These are phyloP conservation scores for Pholiota microspora DNA, from an alignment of 768 basidiomycete genomes.

Conservation along the genomic window DNA sequence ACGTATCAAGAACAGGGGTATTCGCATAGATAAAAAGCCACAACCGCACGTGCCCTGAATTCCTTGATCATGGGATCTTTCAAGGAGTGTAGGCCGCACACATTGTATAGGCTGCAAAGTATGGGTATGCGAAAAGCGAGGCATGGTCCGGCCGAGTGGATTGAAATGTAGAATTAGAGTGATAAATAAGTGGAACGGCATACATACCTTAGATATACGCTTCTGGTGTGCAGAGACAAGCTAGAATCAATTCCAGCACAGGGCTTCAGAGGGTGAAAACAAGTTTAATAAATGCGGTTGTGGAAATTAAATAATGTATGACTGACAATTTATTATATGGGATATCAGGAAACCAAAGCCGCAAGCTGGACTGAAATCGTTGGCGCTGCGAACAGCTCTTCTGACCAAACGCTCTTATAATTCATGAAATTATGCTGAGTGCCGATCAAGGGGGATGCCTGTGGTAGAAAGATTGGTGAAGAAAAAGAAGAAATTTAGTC, in stretches of 20 bases:
- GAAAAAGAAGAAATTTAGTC: constrained; percentile 23
- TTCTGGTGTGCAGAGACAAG: no score
- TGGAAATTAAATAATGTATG: neutral
- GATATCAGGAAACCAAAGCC: neutral
- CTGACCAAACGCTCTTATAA: no score
- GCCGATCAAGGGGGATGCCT: constrained; percentile 21
- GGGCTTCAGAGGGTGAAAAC: no score
- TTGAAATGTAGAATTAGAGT: no score
- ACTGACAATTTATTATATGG: neutral
- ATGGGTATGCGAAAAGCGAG: neutral
- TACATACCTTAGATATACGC: no score
- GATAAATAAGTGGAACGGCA: no score
- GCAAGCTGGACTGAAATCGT: constrained; percentile 1
- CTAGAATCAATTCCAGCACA: no score
- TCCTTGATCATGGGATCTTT: neutral
- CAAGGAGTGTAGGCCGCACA: neutral
- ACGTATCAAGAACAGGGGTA: no score
- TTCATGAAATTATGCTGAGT: no score
- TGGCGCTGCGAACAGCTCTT: no score
- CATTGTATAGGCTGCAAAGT: neutral
- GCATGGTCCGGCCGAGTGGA: neutral
- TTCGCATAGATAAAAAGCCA: no score
- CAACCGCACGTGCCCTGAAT: neutral
- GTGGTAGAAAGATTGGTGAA: neutral
- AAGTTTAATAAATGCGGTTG: neutral